phyloP scores from a whole-genome alignment of 352 stramenopile genomes.

The Aphanomyces cochlioides region DNA sequence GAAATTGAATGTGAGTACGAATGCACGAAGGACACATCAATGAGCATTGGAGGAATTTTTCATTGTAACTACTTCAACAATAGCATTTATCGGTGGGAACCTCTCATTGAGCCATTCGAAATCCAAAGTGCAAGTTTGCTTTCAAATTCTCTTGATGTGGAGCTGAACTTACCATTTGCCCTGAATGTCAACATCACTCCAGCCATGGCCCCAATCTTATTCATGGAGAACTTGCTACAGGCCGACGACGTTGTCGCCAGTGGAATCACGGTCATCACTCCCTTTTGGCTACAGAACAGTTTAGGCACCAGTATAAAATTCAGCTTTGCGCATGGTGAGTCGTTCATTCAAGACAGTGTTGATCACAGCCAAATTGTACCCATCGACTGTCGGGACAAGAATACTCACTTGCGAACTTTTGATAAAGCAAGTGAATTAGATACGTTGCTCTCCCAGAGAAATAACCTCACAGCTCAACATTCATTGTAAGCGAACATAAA shows the following conservation, averaged over 20 bases:
- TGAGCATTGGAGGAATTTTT: conserved; percentile 68
- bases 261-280: conserved; percentile 77
- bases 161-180: conserved; percentile 81
- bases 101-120: conserved; percentile 78
- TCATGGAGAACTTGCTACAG: conserved; percentile 62
- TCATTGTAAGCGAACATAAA: conserved; percentile 58
- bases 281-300: conserved; percentile 89
- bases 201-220: conserved; percentile 80
- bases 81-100: conserved; percentile 88
- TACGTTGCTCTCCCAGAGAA: conserved; percentile 41
- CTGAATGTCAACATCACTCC: conserved; percentile 86
- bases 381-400: conserved; percentile 54
- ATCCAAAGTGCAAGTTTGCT: conserved; percentile 67
- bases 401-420: conserved; percentile 74
- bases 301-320: conserved; percentile 80
- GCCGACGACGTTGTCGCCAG: conserved; percentile 85
- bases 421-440: conserved; percentile 60
- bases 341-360: conserved; percentile 24
- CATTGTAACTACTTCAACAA: conserved; percentile 90
- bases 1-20: conserved; percentile 84
- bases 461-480: conserved; percentile 79
- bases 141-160: conserved; percentile 64
- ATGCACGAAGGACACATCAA: conserved; percentile 73
- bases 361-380: conserved; percentile 41
- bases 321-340: conserved; percentile 73